Conservation (phyloP, 1,284 basidiomycete genomes). For the Apiotrichum akiyoshidainum region DNA sequence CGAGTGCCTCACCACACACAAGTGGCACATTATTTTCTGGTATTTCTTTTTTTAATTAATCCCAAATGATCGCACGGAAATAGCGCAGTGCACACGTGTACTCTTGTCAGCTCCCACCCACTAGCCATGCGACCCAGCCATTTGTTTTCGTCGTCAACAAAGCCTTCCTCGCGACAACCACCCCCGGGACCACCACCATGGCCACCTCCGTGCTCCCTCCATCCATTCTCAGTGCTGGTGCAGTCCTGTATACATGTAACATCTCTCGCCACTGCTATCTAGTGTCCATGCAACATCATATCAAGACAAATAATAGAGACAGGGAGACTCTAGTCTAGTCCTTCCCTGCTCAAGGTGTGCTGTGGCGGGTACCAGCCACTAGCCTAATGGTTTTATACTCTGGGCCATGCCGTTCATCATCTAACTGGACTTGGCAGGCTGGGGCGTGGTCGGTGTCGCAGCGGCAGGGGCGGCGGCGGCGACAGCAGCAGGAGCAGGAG, state of each 20-base stretch:
- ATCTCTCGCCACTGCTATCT: background rate
- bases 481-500: slow-evolving; percentile 18
- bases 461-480: slow-evolving; percentile 11
- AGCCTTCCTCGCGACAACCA: background rate
- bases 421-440: background rate
- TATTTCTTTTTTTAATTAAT: background rate
- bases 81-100: background rate
- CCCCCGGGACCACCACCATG: too few species aligned
- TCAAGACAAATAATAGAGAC: background rate
- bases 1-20: too few species aligned
- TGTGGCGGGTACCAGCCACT: background rate
- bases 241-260: background rate
- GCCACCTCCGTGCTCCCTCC: background rate
- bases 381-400: background rate
- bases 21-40: background rate
- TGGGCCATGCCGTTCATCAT: background rate
- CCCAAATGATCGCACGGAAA: background rate
- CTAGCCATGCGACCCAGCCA: too few species aligned
- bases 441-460: slow-evolving; percentile 17
- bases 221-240: too few species aligned
- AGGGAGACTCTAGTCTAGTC: too few species aligned
- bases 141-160: background rate
- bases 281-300: background rate
- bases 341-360: too few species aligned
- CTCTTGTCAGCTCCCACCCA: background rate